Base-by-base conservation (phyloP, 805 yeast species). In the Saturnispora mendoncae region DNA sequence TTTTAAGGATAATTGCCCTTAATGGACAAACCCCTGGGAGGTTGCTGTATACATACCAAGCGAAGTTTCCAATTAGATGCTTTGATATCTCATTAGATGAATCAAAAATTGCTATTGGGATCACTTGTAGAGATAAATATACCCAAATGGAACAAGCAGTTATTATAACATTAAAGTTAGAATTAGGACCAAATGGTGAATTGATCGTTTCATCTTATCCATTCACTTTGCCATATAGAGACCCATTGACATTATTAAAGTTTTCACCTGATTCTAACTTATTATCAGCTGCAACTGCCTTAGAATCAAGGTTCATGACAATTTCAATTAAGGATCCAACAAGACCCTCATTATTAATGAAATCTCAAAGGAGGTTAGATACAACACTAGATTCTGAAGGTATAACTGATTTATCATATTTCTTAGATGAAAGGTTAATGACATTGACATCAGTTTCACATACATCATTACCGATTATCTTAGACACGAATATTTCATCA, bases 341-440 rank as follows among this genome's bases (percentile, higher is more conserved):
- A 21, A 79, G 76, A 37, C 85, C 90, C 1, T 69, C 80, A 19
- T 58, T 81, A 21, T 71, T 81, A 1, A 74, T 82, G 80, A 78
- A 80, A 49, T 78, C 85, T 1, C 68, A 75, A 27, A 60, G 88
- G 34, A 67, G 76, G 4, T 58, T 78, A 5, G 84, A 78, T 42
- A 74, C 80, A 0, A 72, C 80, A 0, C 60, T 82, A 49, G 94
- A 84, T 46, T 76, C 84, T 43, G 97, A 88, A 56, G 97, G 97
- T 2, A 84, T 90, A 29, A 90, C 97, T 0, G 84, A 79, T 47
- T 62, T 84, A 6, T 72, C 73, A 42, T 82, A 87, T 56, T 79
- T 81, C 57, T 85, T 86, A 0, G 78, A 76, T 31, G 75, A 77
- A 48, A 60, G 74, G 44, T 60, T 71, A 33, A 70, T 78, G 74